A percentile compares a stretch with the other conserved stretches of the same genome.
phyloP scores from a whole-genome alignment of 2,329 filamentous ascomycete genomes.

The Tolypocladium album region DNA sequence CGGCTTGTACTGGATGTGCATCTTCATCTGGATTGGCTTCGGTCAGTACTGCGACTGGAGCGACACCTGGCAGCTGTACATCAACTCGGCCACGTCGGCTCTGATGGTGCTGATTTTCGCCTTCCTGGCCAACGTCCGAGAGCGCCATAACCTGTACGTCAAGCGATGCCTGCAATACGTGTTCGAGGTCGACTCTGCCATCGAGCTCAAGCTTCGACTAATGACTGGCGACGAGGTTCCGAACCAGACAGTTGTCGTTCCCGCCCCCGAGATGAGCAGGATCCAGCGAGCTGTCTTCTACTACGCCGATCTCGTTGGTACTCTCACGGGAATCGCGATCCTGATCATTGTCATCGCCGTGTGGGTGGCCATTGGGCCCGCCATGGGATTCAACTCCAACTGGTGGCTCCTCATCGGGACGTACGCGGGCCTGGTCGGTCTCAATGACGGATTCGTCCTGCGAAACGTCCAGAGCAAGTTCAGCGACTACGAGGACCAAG shows the following conservation, averaged over 20 bases:
- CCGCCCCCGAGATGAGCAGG: slow-evolving; percentile 17
- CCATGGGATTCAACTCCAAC: slow-evolving; percentile 27
- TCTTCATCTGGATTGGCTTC: slow-evolving; percentile 21
- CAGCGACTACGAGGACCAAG: slow-evolving; percentile 8
- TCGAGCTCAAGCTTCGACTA: slow-evolving; percentile 21
- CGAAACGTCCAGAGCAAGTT: slow-evolving; percentile 27
- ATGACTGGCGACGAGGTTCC: slow-evolving; percentile 20
- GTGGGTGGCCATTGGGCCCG: slow-evolving; percentile 27
- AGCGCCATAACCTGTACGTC: slow-evolving; percentile 22
- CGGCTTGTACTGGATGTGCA: slow-evolving; percentile 22
- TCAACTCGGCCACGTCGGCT: slow-evolving; percentile 30
- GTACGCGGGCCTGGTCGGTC: slow-evolving; percentile 33
- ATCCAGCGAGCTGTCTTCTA: slow-evolving; percentile 28
- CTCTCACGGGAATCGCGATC: slow-evolving; percentile 25
- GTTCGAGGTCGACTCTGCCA: slow-evolving; percentile 20
- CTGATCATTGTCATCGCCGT: slow-evolving; percentile 22
- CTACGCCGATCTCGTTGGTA: slow-evolving; percentile 31
- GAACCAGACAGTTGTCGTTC: slow-evolving; percentile 21
- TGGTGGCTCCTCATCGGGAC: slow-evolving; percentile 38
- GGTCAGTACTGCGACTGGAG: slow-evolving; percentile 17
- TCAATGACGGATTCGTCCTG: slow-evolving; percentile 33
- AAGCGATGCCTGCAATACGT: slow-evolving; percentile 19
- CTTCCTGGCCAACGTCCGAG: slow-evolving; percentile 27
- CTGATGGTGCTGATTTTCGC: slow-evolving; percentile 27
- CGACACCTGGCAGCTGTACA: slow-evolving; percentile 27